A percentile compares a stretch with the other conserved stretches of the same genome.
These are phyloP conservation scores for Cyanodermella asteris DNA, from an alignment of 2,329 filamentous ascomycete species.

Conservation along the genomic window DNA sequence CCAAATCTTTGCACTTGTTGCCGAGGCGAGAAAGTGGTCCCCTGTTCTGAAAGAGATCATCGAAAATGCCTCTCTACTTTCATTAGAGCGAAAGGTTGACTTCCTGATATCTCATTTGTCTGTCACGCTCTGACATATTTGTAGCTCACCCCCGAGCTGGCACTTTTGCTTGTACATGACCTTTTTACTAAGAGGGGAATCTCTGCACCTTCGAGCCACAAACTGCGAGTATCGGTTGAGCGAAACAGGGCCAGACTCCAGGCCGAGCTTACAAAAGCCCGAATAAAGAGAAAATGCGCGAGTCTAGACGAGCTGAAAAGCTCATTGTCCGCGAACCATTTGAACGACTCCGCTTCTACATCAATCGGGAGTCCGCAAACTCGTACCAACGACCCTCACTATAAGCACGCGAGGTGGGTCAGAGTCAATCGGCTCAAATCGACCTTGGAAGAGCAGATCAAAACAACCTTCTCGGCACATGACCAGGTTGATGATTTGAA, in stretches of 20 bases:
- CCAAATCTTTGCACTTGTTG: conserved; percentile 69
- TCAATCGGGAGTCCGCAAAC: too few species aligned
- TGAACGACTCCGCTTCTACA: too few species aligned
- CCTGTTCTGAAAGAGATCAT: conserved; percentile 70
- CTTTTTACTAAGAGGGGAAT: conserved; percentile 64
- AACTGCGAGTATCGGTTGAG: conserved; percentile 51
- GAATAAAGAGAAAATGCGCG: conserved; percentile 47
- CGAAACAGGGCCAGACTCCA: conserved; percentile 60
- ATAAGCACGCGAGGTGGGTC: conserved; percentile 90
- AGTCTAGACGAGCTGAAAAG: conserved; percentile 50
- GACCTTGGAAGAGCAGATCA: conserved; percentile 48
- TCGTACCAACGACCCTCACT: too few species aligned
- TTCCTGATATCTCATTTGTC: conserved; percentile 4
- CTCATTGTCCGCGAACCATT: too few species aligned
- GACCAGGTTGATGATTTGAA: conserved; percentile 31
- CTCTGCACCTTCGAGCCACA: conserved; percentile 57
- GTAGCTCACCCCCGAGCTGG: conserved; percentile 59
- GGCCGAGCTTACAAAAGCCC: conserved; percentile 62
- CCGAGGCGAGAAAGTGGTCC: conserved; percentile 84
- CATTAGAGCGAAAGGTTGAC: conserved; percentile 65
- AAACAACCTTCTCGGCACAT: conserved; percentile 49
- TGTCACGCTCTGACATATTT: conserved; percentile 16
- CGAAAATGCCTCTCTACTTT: conserved; percentile 53
- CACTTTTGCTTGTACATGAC: conserved; percentile 70
- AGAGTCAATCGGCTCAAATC: conserved; percentile 63